Percentiles rank a stretch among this genome's conserved stretches.
Evolutionary conservation across 2,329 filamentous ascomycete species (phyloP).

Genomic region (Chaetomium olivaceum): DNA sequence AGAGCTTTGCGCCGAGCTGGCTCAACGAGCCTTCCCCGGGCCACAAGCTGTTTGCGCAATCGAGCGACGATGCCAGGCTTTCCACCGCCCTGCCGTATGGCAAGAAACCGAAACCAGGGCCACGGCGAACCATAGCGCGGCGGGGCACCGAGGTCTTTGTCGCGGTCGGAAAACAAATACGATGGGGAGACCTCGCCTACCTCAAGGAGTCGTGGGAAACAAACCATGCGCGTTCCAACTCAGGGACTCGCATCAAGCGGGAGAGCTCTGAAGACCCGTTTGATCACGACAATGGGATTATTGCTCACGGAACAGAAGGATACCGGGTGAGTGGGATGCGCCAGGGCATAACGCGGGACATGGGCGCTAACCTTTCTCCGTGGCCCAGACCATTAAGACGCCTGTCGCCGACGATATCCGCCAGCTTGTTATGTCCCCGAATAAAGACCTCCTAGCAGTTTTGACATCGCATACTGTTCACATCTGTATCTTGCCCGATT

Average conservation of each 20-base stretch:
- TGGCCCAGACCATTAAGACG: slow-evolving; percentile 67
- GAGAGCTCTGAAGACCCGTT: slow-evolving; percentile 47
- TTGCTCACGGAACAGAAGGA: slow-evolving; percentile 40
- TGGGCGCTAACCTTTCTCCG: slow-evolving; percentile 10
- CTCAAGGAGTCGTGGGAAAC: slow-evolving; percentile 66
- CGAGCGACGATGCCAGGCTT: slow-evolving; percentile 38
- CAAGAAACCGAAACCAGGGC: slow-evolving; percentile 49
- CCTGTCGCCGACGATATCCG: slow-evolving; percentile 79
- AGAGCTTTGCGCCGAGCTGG: slow-evolving; percentile 84
- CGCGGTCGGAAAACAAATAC: slow-evolving; percentile 83
- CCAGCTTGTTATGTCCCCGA: slow-evolving; percentile 82
- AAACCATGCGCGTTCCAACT: slow-evolving; percentile 36
- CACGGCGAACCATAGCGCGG: slow-evolving; percentile 70
- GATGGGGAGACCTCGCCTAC: slow-evolving; percentile 83
- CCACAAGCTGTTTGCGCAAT: slow-evolving; percentile 70
- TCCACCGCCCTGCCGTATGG: slow-evolving; percentile 40
- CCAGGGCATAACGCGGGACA: neutral
- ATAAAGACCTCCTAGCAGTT: slow-evolving; percentile 78
- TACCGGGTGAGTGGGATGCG: slow-evolving; percentile 48
- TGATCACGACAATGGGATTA: slow-evolving; percentile 35
- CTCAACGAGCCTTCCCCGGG: slow-evolving; percentile 76
- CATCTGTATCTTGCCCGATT: slow-evolving; percentile 80
- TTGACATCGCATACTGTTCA: slow-evolving; percentile 86
- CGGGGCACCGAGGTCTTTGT: slow-evolving; percentile 87
- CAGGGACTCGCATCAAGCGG: slow-evolving; percentile 47